phyloP scores from a whole-genome alignment of 208 protist genomes.

The Crithidia thermophila region DNA sequence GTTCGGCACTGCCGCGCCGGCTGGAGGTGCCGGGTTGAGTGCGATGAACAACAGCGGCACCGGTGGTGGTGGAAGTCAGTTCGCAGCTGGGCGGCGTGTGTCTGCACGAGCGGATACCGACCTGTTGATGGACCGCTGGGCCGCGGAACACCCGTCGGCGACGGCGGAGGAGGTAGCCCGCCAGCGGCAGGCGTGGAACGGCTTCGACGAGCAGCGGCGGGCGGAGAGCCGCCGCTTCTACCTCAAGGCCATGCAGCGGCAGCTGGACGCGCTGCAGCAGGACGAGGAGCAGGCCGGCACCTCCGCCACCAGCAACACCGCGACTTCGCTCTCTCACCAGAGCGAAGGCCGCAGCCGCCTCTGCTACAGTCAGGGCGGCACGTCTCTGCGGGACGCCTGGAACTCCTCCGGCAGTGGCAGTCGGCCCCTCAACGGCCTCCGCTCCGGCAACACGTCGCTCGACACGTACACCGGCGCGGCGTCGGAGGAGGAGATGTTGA shows the following conservation, averaged over 20 bases:
- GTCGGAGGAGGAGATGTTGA: background rate
- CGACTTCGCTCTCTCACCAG: background rate
- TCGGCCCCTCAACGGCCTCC: background rate
- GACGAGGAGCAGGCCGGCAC: background rate
- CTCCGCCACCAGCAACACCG: background rate
- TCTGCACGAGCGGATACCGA: background rate
- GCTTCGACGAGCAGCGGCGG: slow-evolving; percentile 32
- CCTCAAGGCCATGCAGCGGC: slow-evolving; percentile 31
- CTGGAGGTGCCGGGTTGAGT: no score
- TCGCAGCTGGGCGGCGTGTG: no score
- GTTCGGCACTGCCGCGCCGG: no score
- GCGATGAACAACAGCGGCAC: no score
- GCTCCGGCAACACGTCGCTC: background rate
- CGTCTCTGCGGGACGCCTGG: background rate
- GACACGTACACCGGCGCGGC: background rate
- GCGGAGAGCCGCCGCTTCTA: slow-evolving; percentile 18
- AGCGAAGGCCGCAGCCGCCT: background rate
- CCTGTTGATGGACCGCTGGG: slow-evolving; percentile 40
- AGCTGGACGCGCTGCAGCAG: slow-evolving; percentile 30
- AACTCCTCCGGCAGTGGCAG: background rate
- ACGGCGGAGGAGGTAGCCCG: slow-evolving; percentile 34
- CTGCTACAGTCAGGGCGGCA: background rate
- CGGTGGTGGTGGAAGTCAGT: no score
- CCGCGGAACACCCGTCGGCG: slow-evolving; percentile 32
- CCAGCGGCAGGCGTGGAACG: slow-evolving; percentile 37